Percentiles rank a stretch among this genome's conserved stretches.
These are phyloP conservation scores for Chaetomium olivaceum DNA, from an alignment of 2,329 filamentous ascomycete genomes.

Conservation along the genomic window DNA sequence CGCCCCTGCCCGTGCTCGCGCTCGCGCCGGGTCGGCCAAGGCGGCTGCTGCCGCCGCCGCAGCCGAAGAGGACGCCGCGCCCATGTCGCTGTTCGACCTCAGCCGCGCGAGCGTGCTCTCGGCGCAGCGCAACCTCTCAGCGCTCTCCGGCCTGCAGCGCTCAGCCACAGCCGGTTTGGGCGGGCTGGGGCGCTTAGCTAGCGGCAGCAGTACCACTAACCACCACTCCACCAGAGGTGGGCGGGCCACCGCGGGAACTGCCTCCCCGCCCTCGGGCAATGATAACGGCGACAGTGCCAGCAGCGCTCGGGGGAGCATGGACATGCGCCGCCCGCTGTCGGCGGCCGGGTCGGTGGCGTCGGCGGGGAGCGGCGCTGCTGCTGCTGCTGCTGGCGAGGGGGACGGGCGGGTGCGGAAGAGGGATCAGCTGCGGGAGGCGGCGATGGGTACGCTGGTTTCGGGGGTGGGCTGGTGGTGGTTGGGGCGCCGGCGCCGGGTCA, in stretches of 20 bases:
- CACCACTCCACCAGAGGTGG: too few species aligned
- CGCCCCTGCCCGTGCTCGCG: too few species aligned
- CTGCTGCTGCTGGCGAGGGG: constrained; percentile 34
- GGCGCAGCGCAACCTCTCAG: constrained; percentile 59
- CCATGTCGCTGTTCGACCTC: constrained; percentile 66
- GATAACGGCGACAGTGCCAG: too few species aligned
- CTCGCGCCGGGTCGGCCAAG: too few species aligned
- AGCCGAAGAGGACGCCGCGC: constrained; percentile 52
- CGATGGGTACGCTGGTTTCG: constrained; percentile 66
- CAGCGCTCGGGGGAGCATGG: constrained; percentile 12
- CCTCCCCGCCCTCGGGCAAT: not conserved
- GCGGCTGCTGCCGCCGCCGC: not conserved
- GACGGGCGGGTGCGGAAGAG: constrained; percentile 62
- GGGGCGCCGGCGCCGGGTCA: constrained; percentile 46
- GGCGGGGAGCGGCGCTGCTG: constrained; percentile 30
- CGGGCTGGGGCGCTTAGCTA: constrained; percentile 29
- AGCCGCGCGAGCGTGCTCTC: constrained; percentile 61
- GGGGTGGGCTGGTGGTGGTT: constrained; percentile 68
- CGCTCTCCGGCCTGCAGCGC: constrained; percentile 54
- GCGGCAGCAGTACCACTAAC: constrained; percentile 33
- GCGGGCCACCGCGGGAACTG: not conserved
- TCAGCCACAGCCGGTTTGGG: constrained; percentile 40
- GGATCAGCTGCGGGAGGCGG: constrained; percentile 68
- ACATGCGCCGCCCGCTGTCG: constrained; percentile 19
- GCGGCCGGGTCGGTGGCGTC: constrained; percentile 25